phyloP scores from a whole-genome alignment of 129 eudicot genomes.

The Escallonia rubra region DNA sequence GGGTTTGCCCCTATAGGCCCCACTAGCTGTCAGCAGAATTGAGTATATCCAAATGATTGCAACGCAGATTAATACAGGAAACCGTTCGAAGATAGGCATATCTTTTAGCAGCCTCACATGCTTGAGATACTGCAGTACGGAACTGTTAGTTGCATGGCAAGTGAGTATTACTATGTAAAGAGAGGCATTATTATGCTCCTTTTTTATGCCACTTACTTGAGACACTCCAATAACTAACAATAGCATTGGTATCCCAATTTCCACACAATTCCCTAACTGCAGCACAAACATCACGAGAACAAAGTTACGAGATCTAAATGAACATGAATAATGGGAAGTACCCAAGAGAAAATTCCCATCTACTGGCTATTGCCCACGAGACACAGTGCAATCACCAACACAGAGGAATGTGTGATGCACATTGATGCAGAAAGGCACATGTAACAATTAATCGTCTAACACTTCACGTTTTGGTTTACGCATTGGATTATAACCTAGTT shows the following conservation, averaged over 20 bases:
- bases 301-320: conserved; percentile 3
- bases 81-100: conserved; percentile 87
- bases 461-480: too few relatives aligned
- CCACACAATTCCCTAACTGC: conserved; percentile 91
- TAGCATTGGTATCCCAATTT: conserved; percentile 94
- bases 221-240: conserved; percentile 86
- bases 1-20: conserved; percentile 74
- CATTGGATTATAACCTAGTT: too few relatives aligned
- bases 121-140: conserved; percentile 75
- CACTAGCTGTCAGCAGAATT: conserved; percentile 80
- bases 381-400: not conserved
- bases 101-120: conserved; percentile 74
- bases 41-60: conserved; percentile 84
- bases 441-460: too few relatives aligned
- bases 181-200: not conserved
- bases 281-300: conserved; percentile 9
- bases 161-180: not conserved
- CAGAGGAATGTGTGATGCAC: not conserved
- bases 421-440: too few relatives aligned
- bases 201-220: conserved; percentile 46
- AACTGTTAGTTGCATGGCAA: conserved; percentile 13
- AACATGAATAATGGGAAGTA: not conserved
- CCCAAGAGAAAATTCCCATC: not conserved
- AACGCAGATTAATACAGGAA: conserved; percentile 72
- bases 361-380: too few relatives aligned